Base-by-base conservation (phyloP, 2,329 filamentous ascomycete genomes). In the Niveomyces coronatus region DNA sequence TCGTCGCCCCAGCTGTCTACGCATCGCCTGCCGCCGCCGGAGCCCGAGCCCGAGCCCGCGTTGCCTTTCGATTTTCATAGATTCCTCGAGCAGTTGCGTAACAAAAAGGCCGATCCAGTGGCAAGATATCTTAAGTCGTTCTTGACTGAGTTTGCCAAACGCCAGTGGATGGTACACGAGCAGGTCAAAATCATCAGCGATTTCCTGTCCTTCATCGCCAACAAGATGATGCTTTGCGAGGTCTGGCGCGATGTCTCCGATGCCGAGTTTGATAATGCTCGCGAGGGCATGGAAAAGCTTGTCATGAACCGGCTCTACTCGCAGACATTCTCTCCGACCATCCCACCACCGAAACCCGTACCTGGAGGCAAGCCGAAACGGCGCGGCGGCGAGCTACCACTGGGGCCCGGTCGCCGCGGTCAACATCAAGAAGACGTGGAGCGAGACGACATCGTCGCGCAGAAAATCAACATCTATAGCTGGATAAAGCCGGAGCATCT, bases 141-240 rank as follows among this genome's bases (percentile, higher is more conserved):
- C 52, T 65, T 98, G 20, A 79, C 78, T 34, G 93, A 98, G 58
- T 98, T 98, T 61, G 85, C 79, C 24, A 98, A 96, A 65, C 85
- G 88, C 49, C 91, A 96, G 60, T 98, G 91, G 91, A 94, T 94
- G 85, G 91, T 95, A 6, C 91, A 98, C 56, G 91, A 98, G 62
- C 91, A 98, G 59, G 91, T 96, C 56, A 98, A 98, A 63, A 96
- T 98, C 45, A 94, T 98, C 44, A 79, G 85, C 47, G 93, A 98
- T 57, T 98, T 98, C 49, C 67, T 98, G 33, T 79, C 87, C 31
- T 98, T 98, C 53, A 98, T 98, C 46, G 84, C 85, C 38, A 94
- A 94, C 63, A 96, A 96, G 65, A 98, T 98, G 93, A 86, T 82
- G 11, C 75, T 86, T 47, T 98, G 91, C 54, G 91, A 98, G 45